These are phyloP conservation scores for Phyllosticta citriasiana DNA, from an alignment of 2,329 filamentous ascomycete species.

Conservation along the genomic window DNA sequence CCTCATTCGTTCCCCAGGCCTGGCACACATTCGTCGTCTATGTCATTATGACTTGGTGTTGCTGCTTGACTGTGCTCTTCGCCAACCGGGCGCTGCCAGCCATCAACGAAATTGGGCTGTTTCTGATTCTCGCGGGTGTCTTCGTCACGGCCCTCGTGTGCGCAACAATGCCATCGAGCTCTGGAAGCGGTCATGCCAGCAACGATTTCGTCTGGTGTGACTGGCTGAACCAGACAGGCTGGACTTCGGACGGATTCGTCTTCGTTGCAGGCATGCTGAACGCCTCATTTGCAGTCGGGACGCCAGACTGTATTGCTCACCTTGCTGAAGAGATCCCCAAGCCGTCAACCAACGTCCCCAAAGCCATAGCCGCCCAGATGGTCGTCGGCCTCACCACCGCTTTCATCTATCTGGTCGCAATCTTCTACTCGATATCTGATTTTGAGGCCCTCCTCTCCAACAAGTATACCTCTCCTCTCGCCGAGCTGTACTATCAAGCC, in stretches of 20 bases:
- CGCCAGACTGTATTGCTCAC: conserved; percentile 54
- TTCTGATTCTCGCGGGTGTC: conserved; percentile 43
- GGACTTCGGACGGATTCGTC: conserved; percentile 46
- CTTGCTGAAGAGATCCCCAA: conserved; percentile 41
- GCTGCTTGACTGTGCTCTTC: conserved; percentile 40
- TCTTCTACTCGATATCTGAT: conserved; percentile 50
- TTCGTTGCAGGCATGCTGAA: conserved; percentile 59
- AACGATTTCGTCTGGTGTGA: conserved; percentile 36
- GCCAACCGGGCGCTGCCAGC: conserved; percentile 44
- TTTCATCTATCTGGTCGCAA: conserved; percentile 28
- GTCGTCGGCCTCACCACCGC: conserved; percentile 26
- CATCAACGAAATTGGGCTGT: conserved; percentile 45
- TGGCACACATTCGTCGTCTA: conserved; percentile 45
- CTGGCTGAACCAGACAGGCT: conserved; percentile 38
- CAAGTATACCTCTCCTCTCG: conserved; percentile 49
- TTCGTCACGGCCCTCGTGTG: conserved; percentile 47
- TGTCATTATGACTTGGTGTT: conserved; percentile 38
- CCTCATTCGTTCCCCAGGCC: conserved; percentile 33
- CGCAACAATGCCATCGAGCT: conserved; percentile 42
- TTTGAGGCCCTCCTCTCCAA: conserved; percentile 43
- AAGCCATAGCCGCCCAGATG: conserved; percentile 30
- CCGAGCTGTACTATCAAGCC: conserved; percentile 52
- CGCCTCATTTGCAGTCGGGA: conserved; percentile 58
- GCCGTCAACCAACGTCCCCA: conserved; percentile 30
- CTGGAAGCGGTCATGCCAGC: conserved; percentile 32